A percentile compares a stretch with the other conserved stretches of the same genome.
Conservation (phyloP, 2,329 filamentous ascomycete genomes). For the Curvularia hawaiiensis region DNA sequence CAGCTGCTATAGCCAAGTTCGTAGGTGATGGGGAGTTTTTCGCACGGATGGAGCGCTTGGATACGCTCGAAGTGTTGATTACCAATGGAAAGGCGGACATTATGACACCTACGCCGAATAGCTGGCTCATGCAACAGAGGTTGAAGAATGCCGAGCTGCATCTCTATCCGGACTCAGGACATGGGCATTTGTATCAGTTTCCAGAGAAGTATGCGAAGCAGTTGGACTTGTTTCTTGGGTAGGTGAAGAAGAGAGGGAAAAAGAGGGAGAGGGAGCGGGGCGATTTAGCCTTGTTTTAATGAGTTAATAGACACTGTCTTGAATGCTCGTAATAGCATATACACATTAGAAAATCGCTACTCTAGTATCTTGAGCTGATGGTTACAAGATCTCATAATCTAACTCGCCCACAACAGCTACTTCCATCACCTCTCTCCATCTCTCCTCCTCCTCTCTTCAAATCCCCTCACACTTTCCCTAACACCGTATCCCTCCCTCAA, state of each 20-base stretch:
- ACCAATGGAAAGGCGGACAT: constrained; percentile 30
- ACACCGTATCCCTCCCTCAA: constrained; percentile 74
- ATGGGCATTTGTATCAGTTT: constrained; percentile 31
- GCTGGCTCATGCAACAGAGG: constrained; percentile 18
- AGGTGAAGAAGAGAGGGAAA: background rate
- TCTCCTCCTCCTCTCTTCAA: constrained; percentile 16
- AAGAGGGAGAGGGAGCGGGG: background rate
- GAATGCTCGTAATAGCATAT: background rate
- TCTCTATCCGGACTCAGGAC: constrained; percentile 25
- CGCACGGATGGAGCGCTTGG: constrained; percentile 21
- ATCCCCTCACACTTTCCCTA: constrained; percentile 36
- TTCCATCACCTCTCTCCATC: background rate
- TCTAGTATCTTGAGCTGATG: background rate
- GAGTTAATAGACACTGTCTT: background rate
- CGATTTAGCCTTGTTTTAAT: background rate
- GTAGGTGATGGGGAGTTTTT: background rate
- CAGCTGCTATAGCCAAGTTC: background rate
- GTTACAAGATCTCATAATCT: background rate
- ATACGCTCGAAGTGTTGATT: constrained; percentile 34
- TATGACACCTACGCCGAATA: constrained; percentile 22
- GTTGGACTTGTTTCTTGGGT: constrained; percentile 18
- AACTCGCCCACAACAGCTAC: background rate
- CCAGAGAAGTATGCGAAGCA: constrained; percentile 17
- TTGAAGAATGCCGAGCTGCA: constrained; percentile 22
- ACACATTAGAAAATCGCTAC: background rate